Percentiles rank a stretch among this genome's conserved stretches.
phyloP scores from a whole-genome alignment of 2,329 filamentous ascomycete species.

The Alternaria brassicae region DNA sequence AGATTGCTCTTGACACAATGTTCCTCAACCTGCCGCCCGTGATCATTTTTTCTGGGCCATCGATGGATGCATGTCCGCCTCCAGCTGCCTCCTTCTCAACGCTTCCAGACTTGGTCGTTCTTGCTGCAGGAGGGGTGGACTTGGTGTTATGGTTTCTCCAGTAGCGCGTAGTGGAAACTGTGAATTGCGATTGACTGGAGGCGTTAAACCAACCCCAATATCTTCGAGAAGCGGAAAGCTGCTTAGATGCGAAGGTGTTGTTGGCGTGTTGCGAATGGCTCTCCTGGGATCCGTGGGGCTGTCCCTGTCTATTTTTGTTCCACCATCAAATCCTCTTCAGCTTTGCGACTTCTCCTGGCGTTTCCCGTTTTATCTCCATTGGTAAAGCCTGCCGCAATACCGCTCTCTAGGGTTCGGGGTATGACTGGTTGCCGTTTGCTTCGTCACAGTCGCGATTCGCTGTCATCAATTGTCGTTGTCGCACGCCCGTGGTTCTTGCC shows the following conservation, averaged over 20 bases:
- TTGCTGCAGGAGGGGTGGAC: background rate
- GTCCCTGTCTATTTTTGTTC: background rate
- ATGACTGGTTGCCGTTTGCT: background rate
- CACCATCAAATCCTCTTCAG: background rate
- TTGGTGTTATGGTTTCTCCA: background rate
- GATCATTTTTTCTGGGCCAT: background rate
- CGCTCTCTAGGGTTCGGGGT: accelerated
- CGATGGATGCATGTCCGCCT: background rate
- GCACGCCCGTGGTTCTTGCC: background rate
- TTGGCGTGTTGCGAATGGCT: too few relatives aligned
- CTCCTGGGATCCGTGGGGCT: background rate
- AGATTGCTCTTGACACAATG: background rate
- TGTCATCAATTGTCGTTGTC: background rate
- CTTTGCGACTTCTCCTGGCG: background rate
- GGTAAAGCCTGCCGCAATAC: background rate
- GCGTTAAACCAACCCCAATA: background rate
- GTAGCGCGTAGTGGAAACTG: background rate
- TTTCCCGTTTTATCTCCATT: background rate
- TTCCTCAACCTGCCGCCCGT: background rate
- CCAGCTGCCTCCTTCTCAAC: background rate
- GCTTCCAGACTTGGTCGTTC: background rate
- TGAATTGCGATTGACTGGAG: background rate
- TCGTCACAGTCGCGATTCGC: background rate
- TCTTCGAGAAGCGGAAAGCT: background rate
- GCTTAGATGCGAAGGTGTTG: too few relatives aligned